Evolutionary conservation across 2,329 filamentous ascomycete genomes (phyloP).

Genomic region (Trichoderma koningiopsis): DNA sequence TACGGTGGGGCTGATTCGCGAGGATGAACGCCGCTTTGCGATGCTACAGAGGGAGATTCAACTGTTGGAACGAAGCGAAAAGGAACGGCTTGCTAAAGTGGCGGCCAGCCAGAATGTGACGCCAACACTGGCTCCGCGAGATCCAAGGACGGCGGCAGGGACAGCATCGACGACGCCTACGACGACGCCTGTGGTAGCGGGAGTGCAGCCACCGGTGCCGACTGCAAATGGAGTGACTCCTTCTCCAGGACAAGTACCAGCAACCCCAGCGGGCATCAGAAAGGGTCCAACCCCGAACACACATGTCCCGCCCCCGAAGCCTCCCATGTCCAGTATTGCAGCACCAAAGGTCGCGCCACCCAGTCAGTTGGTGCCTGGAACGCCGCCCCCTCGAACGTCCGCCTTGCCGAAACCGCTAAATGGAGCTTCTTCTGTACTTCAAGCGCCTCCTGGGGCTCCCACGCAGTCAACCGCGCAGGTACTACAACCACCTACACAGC

Average conservation of each 20-base stretch:
- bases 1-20: conserved; percentile 68
- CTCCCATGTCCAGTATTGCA: conserved; percentile 30
- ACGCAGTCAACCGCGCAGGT: conserved; percentile 37
- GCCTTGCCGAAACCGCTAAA: conserved; percentile 38
- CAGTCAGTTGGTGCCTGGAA: conserved; percentile 34
- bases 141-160: conserved; percentile 34
- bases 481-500: conserved; percentile 37
- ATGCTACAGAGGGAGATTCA: conserved; percentile 67
- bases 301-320: conserved; percentile 43
- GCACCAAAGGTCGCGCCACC: conserved; percentile 36
- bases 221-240: conserved; percentile 31
- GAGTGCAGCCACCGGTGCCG: conserved; percentile 23
- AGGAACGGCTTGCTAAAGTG: conserved; percentile 40
- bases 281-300: conserved; percentile 38
- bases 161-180: conserved; percentile 28
- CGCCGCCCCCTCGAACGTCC: conserved; percentile 36
- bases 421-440: conserved; percentile 40
- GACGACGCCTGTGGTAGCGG: conserved; percentile 27
- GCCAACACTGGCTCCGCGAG: conserved; percentile 39
- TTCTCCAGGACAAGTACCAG: conserved; percentile 30
- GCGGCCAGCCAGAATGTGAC: conserved; percentile 41
- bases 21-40: conserved; percentile 71
- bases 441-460: conserved; percentile 40
- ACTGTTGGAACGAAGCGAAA: conserved; percentile 60
- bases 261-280: conserved; percentile 32